Evolutionary conservation across 2,329 filamentous ascomycete genomes (phyloP), one percentile per base, ranked within the genome.

Genomic region (Fusarium armeniacum): DNA sequence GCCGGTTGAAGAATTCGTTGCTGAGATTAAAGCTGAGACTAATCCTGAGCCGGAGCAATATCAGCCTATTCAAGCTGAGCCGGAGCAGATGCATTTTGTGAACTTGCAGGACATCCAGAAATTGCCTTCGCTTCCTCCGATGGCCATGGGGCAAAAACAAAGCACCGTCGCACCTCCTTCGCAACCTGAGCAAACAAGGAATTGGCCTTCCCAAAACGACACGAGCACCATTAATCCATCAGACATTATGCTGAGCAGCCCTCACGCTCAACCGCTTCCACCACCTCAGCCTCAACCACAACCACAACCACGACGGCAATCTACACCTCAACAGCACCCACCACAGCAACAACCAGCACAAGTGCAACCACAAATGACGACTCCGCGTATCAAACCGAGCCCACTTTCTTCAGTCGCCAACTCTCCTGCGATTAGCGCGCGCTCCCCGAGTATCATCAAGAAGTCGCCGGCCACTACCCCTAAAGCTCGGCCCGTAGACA

Each of bases 401-500:
- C 81, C 79, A 20, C 79, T 77, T 22, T 78, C 80, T 13, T 81
- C 81, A 2, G 78, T 81, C 15, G 75, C 77, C 41, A 82, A 82
- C 47, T 83, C 82, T 6, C 82, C 82, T 3, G 80, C 81, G 7
- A 73, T 82, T 6, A 81, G 79, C 15, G 71, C 77, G 8, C 76
- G 78, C 33, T 83, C 81, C 4, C 80, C 81, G 2, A 80, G 78
- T 62, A 79, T 83, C 30, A 77, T 79, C 2, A 83, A 81, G 62
- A 79, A 76, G 52, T 83, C 82, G 3, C 82, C 83, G 3, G 81
- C 81, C 9, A 74, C 80, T 5, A 78, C 80, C 0, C 76, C 80
- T 7, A 82, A 82, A 66, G 75, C 79, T 10, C 76, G 80, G 6
- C 82, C 83, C 11, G 76, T 83, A 11, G 86, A 88, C 58, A 85